Base-by-base conservation (phyloP, 148 eudicot species). In the Bassia scoparia region DNA sequence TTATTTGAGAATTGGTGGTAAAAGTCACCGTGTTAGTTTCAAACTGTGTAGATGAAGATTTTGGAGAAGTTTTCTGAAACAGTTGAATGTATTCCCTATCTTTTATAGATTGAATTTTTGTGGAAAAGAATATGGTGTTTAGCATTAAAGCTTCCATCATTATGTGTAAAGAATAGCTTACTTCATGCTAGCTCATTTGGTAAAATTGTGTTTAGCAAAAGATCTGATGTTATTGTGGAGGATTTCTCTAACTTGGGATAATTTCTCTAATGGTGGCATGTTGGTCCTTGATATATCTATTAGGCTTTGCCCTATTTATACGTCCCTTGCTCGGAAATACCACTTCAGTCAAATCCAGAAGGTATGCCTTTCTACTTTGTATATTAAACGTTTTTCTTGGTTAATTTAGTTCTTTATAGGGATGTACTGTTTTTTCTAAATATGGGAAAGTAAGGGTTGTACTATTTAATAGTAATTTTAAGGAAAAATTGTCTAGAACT, bases 251-350 rank as follows among this genome's bases (percentile, higher is more conserved):
- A n/a, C n/a, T n/a, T n/a, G 44, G 46, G 46, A 41, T 11, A 41
- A 1, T 41, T 41, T 52, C 29, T 69, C 56, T 69, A 55, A 74
- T 68, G 20, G 33, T 34, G 66, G 21, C 20, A 24, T 26, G 46
- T 4, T 59, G 65, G 26, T 2, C n/a, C 69, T 76, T 71, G 64
- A 48, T 20, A 15, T 76, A 30, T 69, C 54, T 60, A 86, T 81
- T 86, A 95, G 99, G 97, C 88, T 79, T 83, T 95, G 54, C 99
- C 99, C 8, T 91, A 95, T 81, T 83, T 95, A 18, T 95, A 95
- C 68, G 67, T 92, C 67, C 90, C 96, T 1, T 89, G 85, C 76
- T 81, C 89, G 52, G 96, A 92, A 70, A 62, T 95, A 65, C 81
- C 85, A 31, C 78, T 80, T 71, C 88, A 80, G 53, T 77, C 76